Percentiles rank a stretch among this genome's conserved stretches.
These are phyloP conservation scores for Kuraishia hungarica DNA, from an alignment of 805 yeast species.

Conservation along the genomic window DNA sequence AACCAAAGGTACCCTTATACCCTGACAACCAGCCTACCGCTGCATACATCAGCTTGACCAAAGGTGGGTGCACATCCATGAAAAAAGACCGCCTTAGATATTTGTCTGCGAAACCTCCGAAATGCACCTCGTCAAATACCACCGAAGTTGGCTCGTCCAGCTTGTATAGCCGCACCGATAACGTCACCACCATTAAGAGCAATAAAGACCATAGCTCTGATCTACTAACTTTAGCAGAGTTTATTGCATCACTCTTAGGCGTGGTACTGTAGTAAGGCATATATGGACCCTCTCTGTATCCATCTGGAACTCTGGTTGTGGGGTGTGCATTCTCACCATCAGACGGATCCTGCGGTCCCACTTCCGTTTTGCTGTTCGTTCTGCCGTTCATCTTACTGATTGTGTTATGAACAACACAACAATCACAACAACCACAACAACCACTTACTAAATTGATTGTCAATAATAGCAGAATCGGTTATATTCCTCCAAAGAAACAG, in stretches of 20 bases:
- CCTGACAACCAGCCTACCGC: slow-evolving; percentile 43
- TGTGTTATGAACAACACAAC: not conserved
- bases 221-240: slow-evolving; percentile 8
- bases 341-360: not conserved
- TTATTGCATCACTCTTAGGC: slow-evolving; percentile 11
- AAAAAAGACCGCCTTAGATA: slow-evolving; percentile 54
- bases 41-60: slow-evolving; percentile 52
- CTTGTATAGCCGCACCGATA: slow-evolving; percentile 22
- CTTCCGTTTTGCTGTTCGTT: not conserved
- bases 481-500: not conserved
- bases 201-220: slow-evolving; percentile 16
- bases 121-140: slow-evolving; percentile 40
- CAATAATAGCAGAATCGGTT: not conserved
- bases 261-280: slow-evolving; percentile 22
- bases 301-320: not conserved
- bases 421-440: too few species aligned
- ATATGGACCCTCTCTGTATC: slow-evolving; percentile 17
- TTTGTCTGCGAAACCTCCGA: slow-evolving; percentile 28
- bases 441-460: not conserved
- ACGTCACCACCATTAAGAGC: slow-evolving; percentile 16
- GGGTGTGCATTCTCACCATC: not conserved
- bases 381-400: not conserved
- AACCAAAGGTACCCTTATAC: slow-evolving; percentile 39
- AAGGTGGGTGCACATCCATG: slow-evolving; percentile 68
- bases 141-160: slow-evolving; percentile 29